Conservation (phyloP, 805 yeast genomes). For the Jamesozyma spencerorum region DNA sequence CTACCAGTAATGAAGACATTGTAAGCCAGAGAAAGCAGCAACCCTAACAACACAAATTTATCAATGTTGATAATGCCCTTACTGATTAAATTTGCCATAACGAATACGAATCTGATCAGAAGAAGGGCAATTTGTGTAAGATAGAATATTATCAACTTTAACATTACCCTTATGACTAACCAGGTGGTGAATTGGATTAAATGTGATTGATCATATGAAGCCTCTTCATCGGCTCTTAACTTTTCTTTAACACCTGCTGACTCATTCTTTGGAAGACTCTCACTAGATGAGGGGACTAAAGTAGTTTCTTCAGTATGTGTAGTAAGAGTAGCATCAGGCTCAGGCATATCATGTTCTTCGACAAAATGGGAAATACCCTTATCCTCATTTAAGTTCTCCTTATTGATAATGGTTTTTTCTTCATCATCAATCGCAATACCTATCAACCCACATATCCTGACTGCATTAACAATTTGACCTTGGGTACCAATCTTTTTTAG, state of each 20-base stretch:
- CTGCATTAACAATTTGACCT: constrained; percentile 40
- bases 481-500: constrained; percentile 33
- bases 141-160: background rate
- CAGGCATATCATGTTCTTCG: background rate
- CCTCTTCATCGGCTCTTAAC: too few species aligned
- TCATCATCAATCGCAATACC: constrained; percentile 28
- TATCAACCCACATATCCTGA: constrained; percentile 56
- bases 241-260: too few species aligned
- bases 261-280: too few species aligned
- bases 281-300: too few species aligned
- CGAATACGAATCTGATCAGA: constrained; percentile 8
- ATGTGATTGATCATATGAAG: too few species aligned
- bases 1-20: constrained; percentile 48
- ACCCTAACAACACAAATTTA: constrained; percentile 33
- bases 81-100: background rate
- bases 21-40: constrained; percentile 36
- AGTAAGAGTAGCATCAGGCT: too few species aligned
- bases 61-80: constrained; percentile 22
- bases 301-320: too few species aligned
- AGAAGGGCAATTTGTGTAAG: constrained; percentile 3
- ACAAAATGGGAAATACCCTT: background rate
- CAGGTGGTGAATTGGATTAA: background rate
- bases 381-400: constrained; percentile 1
- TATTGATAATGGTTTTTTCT: background rate
- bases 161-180: background rate